Conservation (phyloP, 2,329 filamentous ascomycete species). For the Cladorrhinum sp. region DNA sequence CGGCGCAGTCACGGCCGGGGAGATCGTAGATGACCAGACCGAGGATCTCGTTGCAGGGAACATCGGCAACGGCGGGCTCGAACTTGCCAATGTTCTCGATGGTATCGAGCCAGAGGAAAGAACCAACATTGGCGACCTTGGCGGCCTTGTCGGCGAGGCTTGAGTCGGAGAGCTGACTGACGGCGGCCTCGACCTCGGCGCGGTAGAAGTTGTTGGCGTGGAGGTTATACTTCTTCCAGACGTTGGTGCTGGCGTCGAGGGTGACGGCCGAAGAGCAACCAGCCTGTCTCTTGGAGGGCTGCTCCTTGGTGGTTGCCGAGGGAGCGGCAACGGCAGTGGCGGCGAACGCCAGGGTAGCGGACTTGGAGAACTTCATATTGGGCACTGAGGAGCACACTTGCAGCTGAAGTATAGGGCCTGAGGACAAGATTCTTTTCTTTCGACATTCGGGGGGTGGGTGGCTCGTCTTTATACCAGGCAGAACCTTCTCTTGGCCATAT, state of each 20-base stretch:
- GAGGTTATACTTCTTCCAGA: slow-evolving; percentile 39
- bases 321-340: slow-evolving; percentile 36
- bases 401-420: slow-evolving; percentile 20
- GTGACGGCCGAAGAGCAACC: slow-evolving; percentile 37
- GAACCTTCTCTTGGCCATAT: slow-evolving; percentile 8
- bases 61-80: slow-evolving; percentile 36
- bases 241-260: slow-evolving; percentile 39
- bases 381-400: slow-evolving; percentile 15
- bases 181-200: slow-evolving; percentile 37
- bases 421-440: slow-evolving; percentile 8
- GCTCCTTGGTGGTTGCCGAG: slow-evolving; percentile 28
- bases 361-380: slow-evolving; percentile 38
- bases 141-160: slow-evolving; percentile 31
- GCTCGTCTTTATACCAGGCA: slow-evolving; percentile 28
- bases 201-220: slow-evolving; percentile 41
- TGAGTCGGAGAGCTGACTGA: slow-evolving; percentile 30
- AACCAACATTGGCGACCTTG: slow-evolving; percentile 39
- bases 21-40: slow-evolving; percentile 61
- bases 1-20: slow-evolving; percentile 62
- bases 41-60: slow-evolving; percentile 39
- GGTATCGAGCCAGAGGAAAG: slow-evolving; percentile 42
- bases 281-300: slow-evolving; percentile 30
- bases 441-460: slow-evolving; percentile 16
- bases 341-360: slow-evolving; percentile 36
- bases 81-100: slow-evolving; percentile 39